Conservation (phyloP, 2,329 filamentous ascomycete species). For the Aureobasidium sp. region DNA sequence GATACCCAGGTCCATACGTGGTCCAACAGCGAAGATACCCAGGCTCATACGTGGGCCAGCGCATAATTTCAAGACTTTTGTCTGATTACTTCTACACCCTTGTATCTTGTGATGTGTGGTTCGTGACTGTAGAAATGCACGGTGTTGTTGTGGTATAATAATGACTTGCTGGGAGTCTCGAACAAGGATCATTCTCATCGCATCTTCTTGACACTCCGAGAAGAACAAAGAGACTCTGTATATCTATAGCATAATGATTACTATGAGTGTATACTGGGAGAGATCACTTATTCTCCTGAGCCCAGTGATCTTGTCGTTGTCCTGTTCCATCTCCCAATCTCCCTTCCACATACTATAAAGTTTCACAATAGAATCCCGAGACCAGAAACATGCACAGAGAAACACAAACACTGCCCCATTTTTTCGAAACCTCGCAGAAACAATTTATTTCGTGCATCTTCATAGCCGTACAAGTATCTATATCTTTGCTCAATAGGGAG, state of each 20-base stretch:
- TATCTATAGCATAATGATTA: background rate
- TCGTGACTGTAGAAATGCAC: background rate
- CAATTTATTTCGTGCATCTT: background rate
- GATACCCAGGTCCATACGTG: constrained; percentile 1
- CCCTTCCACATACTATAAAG: background rate
- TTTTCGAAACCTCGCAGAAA: background rate
- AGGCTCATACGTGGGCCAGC: background rate
- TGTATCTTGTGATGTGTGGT: background rate
- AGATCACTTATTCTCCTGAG: background rate
- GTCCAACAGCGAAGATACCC: background rate
- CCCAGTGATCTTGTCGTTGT: background rate
- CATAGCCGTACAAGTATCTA: too few species aligned
- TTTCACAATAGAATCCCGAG: background rate
- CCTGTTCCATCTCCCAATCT: background rate
- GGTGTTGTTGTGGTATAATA: too few species aligned
- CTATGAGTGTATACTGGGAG: background rate
- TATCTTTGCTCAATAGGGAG: too few species aligned
- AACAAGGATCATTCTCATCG: too few species aligned
- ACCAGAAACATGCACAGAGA: background rate
- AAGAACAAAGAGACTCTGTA: background rate
- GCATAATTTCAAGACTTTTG: background rate
- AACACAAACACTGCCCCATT: background rate
- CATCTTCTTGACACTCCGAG: background rate
- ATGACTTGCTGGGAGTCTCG: background rate
- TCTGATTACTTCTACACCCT: too few species aligned